Evolutionary conservation across 805 yeast genomes (phyloP), one percentile per base, ranked within the genome.

Genomic region (Yarrowia porcina): DNA sequence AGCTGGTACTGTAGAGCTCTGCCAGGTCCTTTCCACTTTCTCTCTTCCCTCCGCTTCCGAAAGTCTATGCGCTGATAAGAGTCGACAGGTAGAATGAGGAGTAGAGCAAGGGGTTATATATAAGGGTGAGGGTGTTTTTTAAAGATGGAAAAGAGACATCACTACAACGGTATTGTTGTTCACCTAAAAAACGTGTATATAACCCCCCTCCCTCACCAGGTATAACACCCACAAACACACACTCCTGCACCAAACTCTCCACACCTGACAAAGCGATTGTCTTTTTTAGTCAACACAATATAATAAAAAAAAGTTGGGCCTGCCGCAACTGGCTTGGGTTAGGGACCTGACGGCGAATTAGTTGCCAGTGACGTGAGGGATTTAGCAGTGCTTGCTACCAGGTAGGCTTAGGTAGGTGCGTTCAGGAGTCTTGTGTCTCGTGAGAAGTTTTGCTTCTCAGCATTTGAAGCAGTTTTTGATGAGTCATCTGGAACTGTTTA

Each of bases 11-110:
- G n/a, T n/a, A n/a, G n/a, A n/a, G n/a, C n/a, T n/a, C n/a, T n/a
- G n/a, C n/a, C n/a, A 8, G 28, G 8, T 25, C 8, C 28, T 25
- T 25, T 25, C 8, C 28, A 5, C 28, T 10, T 12, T 20, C n/a
- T 11, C 44, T 12, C 17, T 21, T 39, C 27, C 9, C 41, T 20
- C 41, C 23, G 15, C 23, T 38, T 20, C 15, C 18, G 15, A 41
- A 41, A 41, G 45, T 41, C 7, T 41, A 41, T 41, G 45, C 45
- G 45, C 45, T 18, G 45, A 41, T 41, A 41, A 41, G 45, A 36
- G 41, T 17, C 12, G 23, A n/a, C 15, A 8, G n/a, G n/a, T 5
- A 3, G 18, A 8, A 20, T 8, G 41, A 20, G 10, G 4, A 9
- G 7, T 3, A 36, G 21, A n/a, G n/a, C n/a, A n/a, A n/a, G n/a